Evolutionary conservation across 2,329 filamentous ascomycete genomes (phyloP), one percentile per base, ranked within the genome.

Genomic region (Aspergillus amoenus): DNA sequence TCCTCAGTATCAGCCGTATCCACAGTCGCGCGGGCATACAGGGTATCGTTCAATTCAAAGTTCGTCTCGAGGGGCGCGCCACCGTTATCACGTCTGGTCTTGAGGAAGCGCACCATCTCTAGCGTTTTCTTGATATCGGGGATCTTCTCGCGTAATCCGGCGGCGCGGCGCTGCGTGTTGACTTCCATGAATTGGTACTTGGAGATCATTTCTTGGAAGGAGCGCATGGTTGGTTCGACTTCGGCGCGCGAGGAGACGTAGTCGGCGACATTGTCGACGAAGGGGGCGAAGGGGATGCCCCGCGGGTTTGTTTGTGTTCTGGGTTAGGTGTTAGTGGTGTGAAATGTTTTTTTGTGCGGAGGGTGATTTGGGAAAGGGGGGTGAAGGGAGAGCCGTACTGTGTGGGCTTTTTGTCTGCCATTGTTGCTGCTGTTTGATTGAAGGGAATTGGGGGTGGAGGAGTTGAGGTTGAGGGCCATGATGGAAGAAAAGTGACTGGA

Each of bases 111-210:
- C 50, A 97, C 93, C 17, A 91, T 94, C 59, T 97, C 93, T 58
- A 97, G 78, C 1, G 94, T 97, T 81, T 97, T 97, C 69, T 91
- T 88, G 63, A 99, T 97, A 73, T 99, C 94, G 0, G 94, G 94
- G 64, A 99, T 92, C 80, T 97, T 99, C 70, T 97, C 93, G 70
- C 88, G 90, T 55, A 99, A 79, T 2, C 93, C 92, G 4, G 83
- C 81, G 52, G 90, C 88, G 47, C 94, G 85, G 62, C 91, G 84
- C 74, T 96, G 89, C 58, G 94, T 90, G 76, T 96, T 97, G 72
- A 89, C 82, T 78, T 97, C 92, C 94, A 99, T 99, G 79, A 97
- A 99, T 76, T 97, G 94, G 80, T 99, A 99, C 83, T 99, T 99
- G 67, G 92, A 96, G 72, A 73, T 71, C 69, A 76, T 76, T 63